Base-by-base conservation (phyloP, 176 grass and related monocot species). In the Lolium rigidum region DNA sequence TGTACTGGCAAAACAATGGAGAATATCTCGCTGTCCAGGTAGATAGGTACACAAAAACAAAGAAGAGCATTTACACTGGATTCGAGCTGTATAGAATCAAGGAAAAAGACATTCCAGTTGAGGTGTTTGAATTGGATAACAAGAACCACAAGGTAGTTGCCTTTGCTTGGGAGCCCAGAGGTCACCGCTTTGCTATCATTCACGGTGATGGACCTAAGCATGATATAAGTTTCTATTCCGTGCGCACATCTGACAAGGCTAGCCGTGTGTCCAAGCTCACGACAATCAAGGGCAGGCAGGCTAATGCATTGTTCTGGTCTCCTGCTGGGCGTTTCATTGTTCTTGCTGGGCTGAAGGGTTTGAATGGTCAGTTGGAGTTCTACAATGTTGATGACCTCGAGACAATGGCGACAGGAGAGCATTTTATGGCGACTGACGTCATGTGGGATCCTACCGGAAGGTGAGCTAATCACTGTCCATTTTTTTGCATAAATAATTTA, bases 391-490 rank as follows among this genome's bases (percentile, higher is more conserved):
- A 98, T 85, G 95, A 98, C 43, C 85, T 98, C 5, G 93, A 98
- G 80, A 98, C 93, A 4, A 98, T 98, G 95, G 86, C 95, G 18
- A 87, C 93, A 16, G 93, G 91, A 21, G 95, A 98, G 85, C 95
- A 98, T 91, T 95, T 95, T 86, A 98, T 98, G 95, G 92, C 86
- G 0, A 95, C 93, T 0, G 91, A 98, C 60, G 90, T 98, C 37
- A 90, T 90, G 69, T 98, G 95, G 95, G 95, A 98, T 91, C 95
- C 95, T 15, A 97, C 95, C 60, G 92, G 95, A 82, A 91, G 95
- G 95, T 95, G 38, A 84, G 67, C 79, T 78, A 84, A 58, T 64
- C 11, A 22, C 49, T 54, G 16, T 68, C n/a, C 35, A 12, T 18
- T 62, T 68, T 7, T 51, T 60, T 49, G 18, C 6, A 21, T 56